Base-by-base conservation (phyloP, 208 protist genomes). In the Leptomonas pyrrhocoris region DNA sequence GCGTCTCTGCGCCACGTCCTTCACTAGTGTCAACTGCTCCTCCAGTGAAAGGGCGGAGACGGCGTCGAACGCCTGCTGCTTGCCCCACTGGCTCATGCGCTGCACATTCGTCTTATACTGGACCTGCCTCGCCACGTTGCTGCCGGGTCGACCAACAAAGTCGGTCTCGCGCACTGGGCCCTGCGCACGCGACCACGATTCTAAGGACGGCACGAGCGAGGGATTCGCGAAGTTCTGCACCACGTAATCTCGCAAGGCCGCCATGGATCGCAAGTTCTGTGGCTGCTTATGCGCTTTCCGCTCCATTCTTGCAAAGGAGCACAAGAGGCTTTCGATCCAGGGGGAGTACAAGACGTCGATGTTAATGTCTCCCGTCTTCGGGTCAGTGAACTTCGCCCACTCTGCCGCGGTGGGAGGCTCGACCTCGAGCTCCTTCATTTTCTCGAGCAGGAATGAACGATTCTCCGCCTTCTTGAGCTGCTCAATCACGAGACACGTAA, bases 361-460 rank as follows among this genome's bases (percentile, higher is more conserved):
- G 27, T 70, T 92, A 58, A 94, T 83, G 56, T 86, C 62, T 31
- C 88, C 88, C 4, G 84, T 89, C 23, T 71, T 66, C 16, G 77
- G 67, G 43, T 94, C 85, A 2, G 80, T 81, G 62, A 81, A 94
- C 38, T 61, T 70, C 27, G 36, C 51, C 81, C 86, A 94, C 49
- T 83, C 84, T 34, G 68, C 74, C n/a, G 48, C 69, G 0, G 83
- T 75, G 13, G 82, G 86, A 4, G 74, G 65, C 28, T 69, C 66
- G 8, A 83, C 30, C 2, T 70, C 74, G 21, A 77, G 74, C 58
- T 74, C 48, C 27, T 63, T 49, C 59, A 94, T 85, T 40, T 84
- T 53, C 36, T 83, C 62, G 4, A 84, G 18, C 16, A 96, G 75
- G 36, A 81, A 57, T 0, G 79, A 62, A 7, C 92, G 74, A 30